Evolutionary conservation across 768 basidiomycete genomes (phyloP).

Genomic region (Coprinopsis cinerea): DNA sequence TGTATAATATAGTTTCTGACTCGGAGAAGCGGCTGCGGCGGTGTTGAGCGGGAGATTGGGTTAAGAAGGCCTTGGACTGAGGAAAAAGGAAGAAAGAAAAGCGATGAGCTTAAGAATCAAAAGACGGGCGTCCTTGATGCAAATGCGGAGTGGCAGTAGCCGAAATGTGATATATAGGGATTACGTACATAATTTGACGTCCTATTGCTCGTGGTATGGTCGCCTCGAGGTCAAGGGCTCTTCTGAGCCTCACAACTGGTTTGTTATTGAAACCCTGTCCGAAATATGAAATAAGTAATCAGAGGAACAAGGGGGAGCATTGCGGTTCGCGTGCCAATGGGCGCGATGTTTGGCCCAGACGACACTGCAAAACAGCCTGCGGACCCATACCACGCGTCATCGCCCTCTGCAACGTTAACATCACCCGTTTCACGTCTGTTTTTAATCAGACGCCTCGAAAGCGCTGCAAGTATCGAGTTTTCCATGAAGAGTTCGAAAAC

Average conservation of each 20-base stretch:
- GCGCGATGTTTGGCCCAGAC: constrained; percentile 3
- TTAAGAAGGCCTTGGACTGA: not conserved
- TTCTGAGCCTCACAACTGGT: too few relatives aligned
- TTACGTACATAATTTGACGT: not conserved
- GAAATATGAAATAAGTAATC: not conserved
- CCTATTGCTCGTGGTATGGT: not conserved
- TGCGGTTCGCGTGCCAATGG: not conserved
- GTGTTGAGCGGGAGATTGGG: not conserved
- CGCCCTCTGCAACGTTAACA: not conserved
- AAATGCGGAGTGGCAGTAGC: constrained; percentile 1
- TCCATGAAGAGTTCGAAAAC: not conserved
- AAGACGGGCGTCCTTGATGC: not conserved
- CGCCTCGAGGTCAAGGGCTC: not conserved
- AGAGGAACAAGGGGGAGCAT: constrained; percentile 1
- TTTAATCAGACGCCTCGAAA: not conserved
- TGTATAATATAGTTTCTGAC: not conserved
- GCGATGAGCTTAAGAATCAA: not conserved
- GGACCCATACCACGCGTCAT: not conserved
- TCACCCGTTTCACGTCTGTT: constrained; percentile 3
- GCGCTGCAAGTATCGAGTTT: not conserved
- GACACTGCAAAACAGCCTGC: constrained; percentile 2
- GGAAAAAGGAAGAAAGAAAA: not conserved
- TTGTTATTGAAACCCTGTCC: too few relatives aligned
- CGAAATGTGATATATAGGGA: not conserved
- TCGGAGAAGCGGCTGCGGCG: constrained; percentile 6